phyloP scores from a whole-genome alignment of 257 asterid genomes.

The Nyctanthes arbortristis region DNA sequence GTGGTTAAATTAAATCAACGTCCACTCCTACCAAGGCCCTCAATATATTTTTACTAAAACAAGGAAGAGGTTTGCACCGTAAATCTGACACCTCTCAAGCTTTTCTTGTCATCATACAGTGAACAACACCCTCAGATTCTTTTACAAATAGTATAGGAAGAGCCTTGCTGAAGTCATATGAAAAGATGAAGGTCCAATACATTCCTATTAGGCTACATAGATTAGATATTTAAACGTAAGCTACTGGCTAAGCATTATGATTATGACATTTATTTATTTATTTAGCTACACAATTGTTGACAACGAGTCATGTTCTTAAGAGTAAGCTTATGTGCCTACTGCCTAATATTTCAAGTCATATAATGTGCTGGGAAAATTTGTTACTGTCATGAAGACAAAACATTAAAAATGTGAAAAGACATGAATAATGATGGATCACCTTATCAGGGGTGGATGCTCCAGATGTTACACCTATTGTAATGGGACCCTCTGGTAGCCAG shows the following conservation, averaged over 20 bases:
- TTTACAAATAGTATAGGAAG: background rate
- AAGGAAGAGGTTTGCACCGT: background rate
- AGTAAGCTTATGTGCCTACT: background rate
- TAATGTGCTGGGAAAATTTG: background rate
- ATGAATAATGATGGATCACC: slow-evolving; percentile 38
- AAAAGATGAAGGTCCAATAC: background rate
- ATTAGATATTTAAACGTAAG: background rate
- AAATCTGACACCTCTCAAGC: background rate
- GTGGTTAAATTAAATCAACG: too few relatives aligned
- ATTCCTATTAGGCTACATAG: background rate
- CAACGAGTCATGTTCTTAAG: background rate
- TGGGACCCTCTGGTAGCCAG: slow-evolving; percentile 85
- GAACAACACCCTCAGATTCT: background rate
- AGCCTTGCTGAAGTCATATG: background rate
- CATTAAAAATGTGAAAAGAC: background rate
- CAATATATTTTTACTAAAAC: background rate
- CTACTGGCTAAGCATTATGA: background rate
- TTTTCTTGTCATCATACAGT: background rate
- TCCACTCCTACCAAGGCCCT: too few relatives aligned
- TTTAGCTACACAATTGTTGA: background rate
- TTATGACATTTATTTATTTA: background rate
- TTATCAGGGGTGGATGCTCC: slow-evolving; percentile 99
- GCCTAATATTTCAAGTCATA: too few relatives aligned
- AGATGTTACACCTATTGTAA: slow-evolving; percentile 88
- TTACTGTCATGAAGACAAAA: background rate